phyloP scores from a whole-genome alignment of 2,329 filamentous ascomycete species.

The Fusarium solani-melongenae region DNA sequence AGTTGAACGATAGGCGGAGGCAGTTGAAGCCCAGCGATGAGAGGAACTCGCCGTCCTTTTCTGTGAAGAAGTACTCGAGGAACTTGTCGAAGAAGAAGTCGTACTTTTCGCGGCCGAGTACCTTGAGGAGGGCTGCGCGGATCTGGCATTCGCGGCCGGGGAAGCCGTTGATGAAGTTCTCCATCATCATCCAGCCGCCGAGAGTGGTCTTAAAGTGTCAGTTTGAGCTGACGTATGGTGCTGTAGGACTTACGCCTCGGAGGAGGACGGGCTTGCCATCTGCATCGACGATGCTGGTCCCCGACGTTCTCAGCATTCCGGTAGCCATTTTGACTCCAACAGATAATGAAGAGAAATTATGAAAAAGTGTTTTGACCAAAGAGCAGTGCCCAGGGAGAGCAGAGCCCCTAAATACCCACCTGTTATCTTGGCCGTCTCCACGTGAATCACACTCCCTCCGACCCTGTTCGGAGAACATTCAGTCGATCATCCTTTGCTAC shows the following conservation, averaged over 20 bases:
- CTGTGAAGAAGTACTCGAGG: constrained; percentile 68
- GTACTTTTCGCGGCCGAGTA: constrained; percentile 65
- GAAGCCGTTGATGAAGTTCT: constrained; percentile 72
- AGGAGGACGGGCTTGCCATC: constrained; percentile 58
- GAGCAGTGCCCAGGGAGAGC: not conserved
- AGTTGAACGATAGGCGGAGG: constrained; percentile 68
- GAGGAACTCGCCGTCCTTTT: constrained; percentile 67
- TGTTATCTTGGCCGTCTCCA: not conserved
- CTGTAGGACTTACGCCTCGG: constrained; percentile 36
- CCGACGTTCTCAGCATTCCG: constrained; percentile 40
- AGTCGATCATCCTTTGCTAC: not conserved
- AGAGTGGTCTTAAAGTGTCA: constrained; percentile 33
- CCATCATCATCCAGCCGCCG: constrained; percentile 56
- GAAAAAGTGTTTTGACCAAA: not conserved
- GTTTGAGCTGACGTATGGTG: not conserved
- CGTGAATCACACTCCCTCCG: not conserved
- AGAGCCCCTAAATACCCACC: not conserved
- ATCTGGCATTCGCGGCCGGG: constrained; percentile 67
- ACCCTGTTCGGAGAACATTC: not conserved
- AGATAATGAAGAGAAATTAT: not conserved
- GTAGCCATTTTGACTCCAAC: not conserved
- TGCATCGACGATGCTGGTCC: constrained; percentile 54
- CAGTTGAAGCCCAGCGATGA: constrained; percentile 66
- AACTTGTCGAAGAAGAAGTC: constrained; percentile 70
- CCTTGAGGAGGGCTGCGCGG: constrained; percentile 62